Evolutionary conservation across 345 rosid species (phyloP), one percentile per base, ranked within the genome.

Genomic region (Populus alba): DNA sequence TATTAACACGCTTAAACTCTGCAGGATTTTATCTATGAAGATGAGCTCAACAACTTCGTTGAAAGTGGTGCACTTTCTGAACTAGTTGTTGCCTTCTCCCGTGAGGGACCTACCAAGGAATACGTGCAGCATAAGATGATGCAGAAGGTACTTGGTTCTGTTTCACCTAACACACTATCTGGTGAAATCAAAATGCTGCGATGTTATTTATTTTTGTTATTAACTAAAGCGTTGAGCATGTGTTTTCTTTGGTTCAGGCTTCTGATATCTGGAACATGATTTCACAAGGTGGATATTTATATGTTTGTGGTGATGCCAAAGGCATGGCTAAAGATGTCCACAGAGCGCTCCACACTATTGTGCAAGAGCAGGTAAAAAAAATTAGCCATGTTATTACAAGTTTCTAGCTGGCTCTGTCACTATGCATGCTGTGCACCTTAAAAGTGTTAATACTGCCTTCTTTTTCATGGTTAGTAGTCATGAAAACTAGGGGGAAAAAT

Each of bases 301-400:
- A 97, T 82, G 98, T 97, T 25, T 97, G 99, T 70, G 98, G 99
- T 82, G 99, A 97, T 84, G 99, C 99, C 78, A 97, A 97, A 80
- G 97, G 98, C 84, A 97, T 97, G 99, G 98, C 99, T 3, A 89
- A 89, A 79, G 98, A 97, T 69, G 99, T 97, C 57, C 99, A 97
- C 81, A 83, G 97, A 80, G 79, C 94, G 66, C 89, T 97, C 70
- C 99, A 97, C 89, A 88, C 91, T 7, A 90, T 97, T 79, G 84
- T 85, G 41, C 92, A 87, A 81, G 97, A 97, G 85, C 98, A 97
- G 97, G 99, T 96, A 75, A 20, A 77, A 20, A 78, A 7, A 11
- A 0, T 27, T 5, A 35, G 10, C 17, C 35, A 8, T 8, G 23
- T 8, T 27, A 7, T 43, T 66, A 41, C 8, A 8, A 63, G 38